Evolutionary conservation across 1,284 basidiomycete genomes (phyloP).

Genomic region (Ustilago loliicola): DNA sequence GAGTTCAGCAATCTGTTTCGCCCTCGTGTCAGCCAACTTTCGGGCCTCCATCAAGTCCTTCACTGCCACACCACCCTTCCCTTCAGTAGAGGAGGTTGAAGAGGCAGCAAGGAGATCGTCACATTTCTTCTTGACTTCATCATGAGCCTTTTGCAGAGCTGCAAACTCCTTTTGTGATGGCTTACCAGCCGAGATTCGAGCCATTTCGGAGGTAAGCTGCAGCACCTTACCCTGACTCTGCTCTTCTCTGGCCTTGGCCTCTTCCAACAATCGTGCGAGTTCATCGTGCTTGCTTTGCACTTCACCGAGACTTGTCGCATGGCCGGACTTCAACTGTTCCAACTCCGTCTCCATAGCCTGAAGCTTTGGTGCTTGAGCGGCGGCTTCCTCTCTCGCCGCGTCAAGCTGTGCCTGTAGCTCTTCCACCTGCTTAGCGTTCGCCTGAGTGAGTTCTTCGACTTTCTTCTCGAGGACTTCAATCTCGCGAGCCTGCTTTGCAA

Average conservation of each 20-base stretch:
- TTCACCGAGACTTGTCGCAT: conserved; percentile 25
- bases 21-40: conserved; percentile 16
- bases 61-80: conserved; percentile 12
- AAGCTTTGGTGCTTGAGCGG: conserved; percentile 21
- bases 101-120: conserved; percentile 14
- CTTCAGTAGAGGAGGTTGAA: background rate
- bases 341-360: conserved; percentile 24
- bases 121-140: conserved; percentile 46
- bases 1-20: conserved; percentile 26
- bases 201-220: conserved; percentile 43
- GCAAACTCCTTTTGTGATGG: conserved; percentile 31
- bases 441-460: conserved; percentile 42
- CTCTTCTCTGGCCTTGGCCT: conserved; percentile 24
- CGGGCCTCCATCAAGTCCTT: conserved; percentile 34
- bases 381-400: conserved; percentile 16
- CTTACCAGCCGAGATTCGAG: conserved; percentile 29
- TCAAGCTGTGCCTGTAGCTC: conserved; percentile 20
- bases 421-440: conserved; percentile 6
- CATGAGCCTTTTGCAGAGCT: conserved; percentile 35
- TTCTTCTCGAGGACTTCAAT: conserved; percentile 49
- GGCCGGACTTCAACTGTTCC: conserved; percentile 30
- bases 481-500: conserved; percentile 49
- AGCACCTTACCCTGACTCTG: conserved; percentile 33
- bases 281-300: conserved; percentile 27
- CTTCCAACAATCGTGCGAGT: conserved; percentile 16